phyloP scores from a whole-genome alignment of 2,329 filamentous ascomycete species.

The Epichloe baconii region DNA sequence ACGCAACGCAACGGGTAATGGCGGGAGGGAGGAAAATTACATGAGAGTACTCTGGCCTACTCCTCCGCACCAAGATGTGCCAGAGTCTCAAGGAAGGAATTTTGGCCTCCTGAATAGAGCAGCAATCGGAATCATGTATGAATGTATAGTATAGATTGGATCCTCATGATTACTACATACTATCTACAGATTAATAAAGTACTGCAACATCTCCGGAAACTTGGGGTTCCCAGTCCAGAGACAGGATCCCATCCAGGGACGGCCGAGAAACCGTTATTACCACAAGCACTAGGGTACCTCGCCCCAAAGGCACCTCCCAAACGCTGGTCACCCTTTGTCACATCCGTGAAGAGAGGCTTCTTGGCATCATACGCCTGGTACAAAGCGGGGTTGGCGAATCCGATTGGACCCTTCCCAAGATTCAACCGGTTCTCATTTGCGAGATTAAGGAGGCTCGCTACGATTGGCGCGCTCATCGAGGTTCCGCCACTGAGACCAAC shows the following conservation, averaged over 20 bases:
- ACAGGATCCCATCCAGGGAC: slow-evolving; percentile 11
- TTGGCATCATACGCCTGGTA: slow-evolving; percentile 9
- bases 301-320: slow-evolving; percentile 7
- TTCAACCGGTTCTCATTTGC: slow-evolving; percentile 18
- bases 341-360: slow-evolving; percentile 8
- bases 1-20: no score
- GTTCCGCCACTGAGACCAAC: slow-evolving; percentile 35
- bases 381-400: slow-evolving; percentile 22
- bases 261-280: slow-evolving; percentile 10
- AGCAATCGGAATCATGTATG: no score
- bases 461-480: slow-evolving; percentile 23
- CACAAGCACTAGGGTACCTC: slow-evolving; percentile 7
- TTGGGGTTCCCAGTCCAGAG: slow-evolving; percentile 10
- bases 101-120: no score
- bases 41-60: no score
- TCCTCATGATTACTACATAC: no score
- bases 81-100: no score
- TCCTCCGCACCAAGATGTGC: no score
- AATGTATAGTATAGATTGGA: no score
- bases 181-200: slow-evolving; percentile 18
- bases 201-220: slow-evolving; percentile 23
- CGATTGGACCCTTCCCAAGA: slow-evolving; percentile 16
- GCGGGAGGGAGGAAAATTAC: no score
- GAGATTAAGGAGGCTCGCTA: slow-evolving; percentile 21
- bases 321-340: slow-evolving; percentile 9